These are phyloP conservation scores for Paramecium biaurelia DNA, from an alignment of 73 alveolate species.

Conservation along the genomic window DNA sequence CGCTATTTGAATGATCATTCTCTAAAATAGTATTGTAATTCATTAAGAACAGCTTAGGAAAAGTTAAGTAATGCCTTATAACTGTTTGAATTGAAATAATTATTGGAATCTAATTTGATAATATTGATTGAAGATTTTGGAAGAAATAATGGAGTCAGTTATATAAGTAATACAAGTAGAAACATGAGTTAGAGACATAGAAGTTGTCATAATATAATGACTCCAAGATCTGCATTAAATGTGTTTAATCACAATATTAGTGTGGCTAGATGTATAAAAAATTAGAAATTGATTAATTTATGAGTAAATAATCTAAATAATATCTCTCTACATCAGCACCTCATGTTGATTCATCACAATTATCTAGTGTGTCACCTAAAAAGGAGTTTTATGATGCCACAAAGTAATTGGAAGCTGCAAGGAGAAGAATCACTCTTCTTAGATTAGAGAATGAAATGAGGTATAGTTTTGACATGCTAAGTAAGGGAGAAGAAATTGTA, in stretches of 20 bases:
- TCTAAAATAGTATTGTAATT: neutral
- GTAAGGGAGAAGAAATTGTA: constrained; percentile 25
- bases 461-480: neutral
- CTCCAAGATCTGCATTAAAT: neutral
- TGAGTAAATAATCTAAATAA: neutral
- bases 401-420: neutral
- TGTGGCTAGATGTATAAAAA: neutral
- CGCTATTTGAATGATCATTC: neutral
- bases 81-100: neutral
- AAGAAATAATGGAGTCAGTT: neutral
- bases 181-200: neutral
- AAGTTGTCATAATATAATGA: neutral
- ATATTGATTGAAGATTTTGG: neutral
- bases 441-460: constrained; percentile 33
- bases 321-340: constrained; percentile 21
- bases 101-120: neutral
- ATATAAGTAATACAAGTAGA: neutral
- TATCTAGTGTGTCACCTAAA: neutral
- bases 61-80: neutral
- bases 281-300: neutral
- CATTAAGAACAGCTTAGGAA: neutral
- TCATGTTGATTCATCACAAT: neutral
- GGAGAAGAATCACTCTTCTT: neutral
- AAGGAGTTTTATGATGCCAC: constrained; percentile 10
- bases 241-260: constrained; percentile 7